Evolutionary conservation across 768 basidiomycete species (phyloP).

Genomic region (Tulasnella sp.): DNA sequence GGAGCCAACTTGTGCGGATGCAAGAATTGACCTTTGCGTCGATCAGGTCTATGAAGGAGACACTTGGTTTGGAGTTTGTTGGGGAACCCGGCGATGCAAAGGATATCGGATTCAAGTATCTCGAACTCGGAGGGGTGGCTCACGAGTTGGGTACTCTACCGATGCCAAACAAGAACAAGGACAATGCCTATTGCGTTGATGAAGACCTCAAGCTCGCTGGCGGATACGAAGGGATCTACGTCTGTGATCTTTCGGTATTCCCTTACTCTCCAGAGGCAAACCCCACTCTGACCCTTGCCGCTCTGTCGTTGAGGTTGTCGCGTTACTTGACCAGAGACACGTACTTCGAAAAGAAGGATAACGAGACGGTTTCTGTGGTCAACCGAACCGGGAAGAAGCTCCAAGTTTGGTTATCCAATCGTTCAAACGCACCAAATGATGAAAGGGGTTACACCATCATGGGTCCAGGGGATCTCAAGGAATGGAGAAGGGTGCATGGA

Average conservation of each 20-base stretch:
- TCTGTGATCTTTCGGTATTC: conserved; percentile 25
- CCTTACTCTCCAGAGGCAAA: conserved; percentile 24
- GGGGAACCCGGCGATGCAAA: conserved; percentile 1
- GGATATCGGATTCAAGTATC: conserved; percentile 15
- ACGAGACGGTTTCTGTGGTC: neutral
- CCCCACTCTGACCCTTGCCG: conserved; percentile 23
- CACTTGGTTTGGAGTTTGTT: conserved; percentile 4
- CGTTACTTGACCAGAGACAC: neutral
- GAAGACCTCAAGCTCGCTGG: conserved; percentile 18
- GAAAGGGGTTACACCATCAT: neutral
- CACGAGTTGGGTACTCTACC: conserved; percentile 24
- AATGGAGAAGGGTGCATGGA: neutral
- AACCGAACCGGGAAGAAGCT: conserved; percentile 5
- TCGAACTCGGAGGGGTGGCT: conserved; percentile 23
- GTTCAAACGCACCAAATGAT: neutral
- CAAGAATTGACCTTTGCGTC: neutral
- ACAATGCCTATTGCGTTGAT: conserved; percentile 4
- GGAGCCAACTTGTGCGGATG: neutral
- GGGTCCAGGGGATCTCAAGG: neutral
- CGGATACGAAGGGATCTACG: conserved; percentile 18
- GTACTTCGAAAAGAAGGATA: neutral
- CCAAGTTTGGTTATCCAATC: conserved; percentile 6
- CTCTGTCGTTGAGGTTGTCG: conserved; percentile 22
- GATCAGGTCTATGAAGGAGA: neutral
- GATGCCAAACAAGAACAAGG: conserved; percentile 10